Conservation (phyloP, 257 asterid species). For the Pogostemon cablin region DNA sequence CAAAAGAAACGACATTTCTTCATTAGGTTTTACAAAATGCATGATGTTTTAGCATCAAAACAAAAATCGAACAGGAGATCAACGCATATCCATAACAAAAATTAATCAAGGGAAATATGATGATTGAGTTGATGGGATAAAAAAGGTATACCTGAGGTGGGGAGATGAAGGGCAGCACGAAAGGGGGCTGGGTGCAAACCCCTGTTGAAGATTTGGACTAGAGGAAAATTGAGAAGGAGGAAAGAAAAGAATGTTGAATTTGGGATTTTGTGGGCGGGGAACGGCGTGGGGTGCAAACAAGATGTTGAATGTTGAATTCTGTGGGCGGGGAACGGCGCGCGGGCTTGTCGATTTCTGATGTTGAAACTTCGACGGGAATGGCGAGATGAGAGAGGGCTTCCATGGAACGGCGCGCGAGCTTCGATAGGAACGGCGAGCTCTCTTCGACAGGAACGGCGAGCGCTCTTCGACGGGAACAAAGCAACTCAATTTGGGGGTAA, state of each 20-base stretch:
- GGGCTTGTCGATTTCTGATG: too few relatives aligned
- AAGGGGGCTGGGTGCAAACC: slow-evolving; percentile 23
- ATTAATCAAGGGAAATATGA: background rate
- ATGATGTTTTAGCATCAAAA: background rate
- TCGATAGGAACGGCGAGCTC: too few relatives aligned
- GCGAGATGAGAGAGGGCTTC: too few relatives aligned
- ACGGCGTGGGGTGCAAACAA: slow-evolving; percentile 19
- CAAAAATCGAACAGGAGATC: background rate
- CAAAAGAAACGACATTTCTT: background rate
- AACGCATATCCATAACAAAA: background rate
- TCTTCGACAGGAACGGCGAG: too few relatives aligned
- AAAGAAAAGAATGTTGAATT: slow-evolving; percentile 25
- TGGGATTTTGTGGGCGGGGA: slow-evolving; percentile 26
- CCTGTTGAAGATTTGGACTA: slow-evolving; percentile 19
- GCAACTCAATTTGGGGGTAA: too few relatives aligned
- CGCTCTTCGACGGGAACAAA: too few relatives aligned
- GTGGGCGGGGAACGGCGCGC: too few relatives aligned
- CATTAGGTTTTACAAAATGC: slow-evolving; percentile 19
- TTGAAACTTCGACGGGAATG: too few relatives aligned
- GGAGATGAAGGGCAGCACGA: slow-evolving; percentile 33
- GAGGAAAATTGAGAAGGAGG: slow-evolving; percentile 23
- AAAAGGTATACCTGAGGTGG: slow-evolving; percentile 35
- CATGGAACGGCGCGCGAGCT: too few relatives aligned
- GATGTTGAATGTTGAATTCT: slow-evolving; percentile 3
- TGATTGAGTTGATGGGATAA: slow-evolving; percentile 6